Evolutionary conservation across 164 flowering plant species (phyloP), one percentile per base, ranked within the genome.

Genomic region (Dillenia suffruticosa): DNA sequence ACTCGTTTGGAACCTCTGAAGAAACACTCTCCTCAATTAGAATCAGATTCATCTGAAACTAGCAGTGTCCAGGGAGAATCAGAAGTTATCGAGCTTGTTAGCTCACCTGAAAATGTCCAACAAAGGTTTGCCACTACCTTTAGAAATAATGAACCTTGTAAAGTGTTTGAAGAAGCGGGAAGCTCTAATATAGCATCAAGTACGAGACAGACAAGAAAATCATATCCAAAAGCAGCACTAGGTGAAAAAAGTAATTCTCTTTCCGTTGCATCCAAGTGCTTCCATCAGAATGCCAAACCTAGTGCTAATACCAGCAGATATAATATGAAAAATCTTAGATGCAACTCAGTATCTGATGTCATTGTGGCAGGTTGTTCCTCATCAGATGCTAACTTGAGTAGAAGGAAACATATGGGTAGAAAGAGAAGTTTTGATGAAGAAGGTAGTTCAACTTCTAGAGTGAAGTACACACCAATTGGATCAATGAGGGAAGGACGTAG

Each of bases 271-370:
- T 66, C 84, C 62, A 73, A 57, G 70, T 72, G 61, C 59, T 59
- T 68, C 9, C 48, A 49, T 17, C 66, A 60, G 26, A 64, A 72
- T 46, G 45, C 67, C 51, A 66, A 62, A 50, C 16, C 74, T 46
- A 61, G 66, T 61, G 63, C 72, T 58, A 64, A 59, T 64, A 16
- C 80, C 40, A 72, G 67, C 51, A 74, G 82, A 56, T 76, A 72
- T 68, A 80, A 81, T 51, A 72, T 82, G 57, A 81, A 79, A 73
- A 81, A 77, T 67, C 72, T 84, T 52, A 72, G 76, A 66, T 84
- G 89, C 62, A 69, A 77, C 53, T 77, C 87, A 11, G 61, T 70
- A 58, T 74, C 96, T 59, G 92, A 84, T 75, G 77, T 79, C 54
- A 64, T 79, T 52, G 73, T 80, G 15, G 61, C 83, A 13, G 75